Base-by-base conservation (phyloP, 2,329 filamentous ascomycete species). In the Xylariaceae sp. region DNA sequence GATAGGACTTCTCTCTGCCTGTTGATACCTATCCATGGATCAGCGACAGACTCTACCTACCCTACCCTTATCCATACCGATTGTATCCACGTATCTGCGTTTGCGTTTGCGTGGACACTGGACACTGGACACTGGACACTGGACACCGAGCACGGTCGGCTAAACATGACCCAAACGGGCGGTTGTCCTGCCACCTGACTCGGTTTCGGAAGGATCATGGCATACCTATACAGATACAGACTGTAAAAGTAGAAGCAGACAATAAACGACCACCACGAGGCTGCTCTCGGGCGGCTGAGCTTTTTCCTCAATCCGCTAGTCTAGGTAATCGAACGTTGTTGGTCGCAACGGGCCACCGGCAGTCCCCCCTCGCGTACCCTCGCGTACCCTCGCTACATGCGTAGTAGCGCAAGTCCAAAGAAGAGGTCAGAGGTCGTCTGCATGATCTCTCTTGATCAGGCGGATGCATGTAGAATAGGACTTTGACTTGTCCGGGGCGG, bases 191-290 rank as follows among this genome's bases (percentile, higher is more conserved):
- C 32, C 41, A 49, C 35, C 44, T 55, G 39, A 47, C 42, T 39
- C 34, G 29, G 39, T 40, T 40, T 50, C 32, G 46, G 34, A 26
- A 47, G 40, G 44, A 47, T 29, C 30, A 57, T 19, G 26, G 48
- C 48, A 19, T 19, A 19, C 19, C 19, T 19, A 19, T 19, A 19
- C 19, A 19, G 19, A 19, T 19, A 19, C 19, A 19, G 19, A 19
- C 19, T 19, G 19, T 19, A 19, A 19, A 19, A 35, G 37, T 45
- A 19, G 47, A 47, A 47, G 32, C 29, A 45, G 29, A 45, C 43
- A n/a, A 47, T 49, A 30, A 43, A 42, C n/a, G 19, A 19, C 27
- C 35, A 32, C 54, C 55, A 57, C 55, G 52, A 35, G 55, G 37
- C 27, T 19, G 31, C 26, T 37, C 37, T 34, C 44, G 41, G 35